Evolutionary conservation across 2,329 filamentous ascomycete genomes (phyloP).

Genomic region (Cadophora gregata): DNA sequence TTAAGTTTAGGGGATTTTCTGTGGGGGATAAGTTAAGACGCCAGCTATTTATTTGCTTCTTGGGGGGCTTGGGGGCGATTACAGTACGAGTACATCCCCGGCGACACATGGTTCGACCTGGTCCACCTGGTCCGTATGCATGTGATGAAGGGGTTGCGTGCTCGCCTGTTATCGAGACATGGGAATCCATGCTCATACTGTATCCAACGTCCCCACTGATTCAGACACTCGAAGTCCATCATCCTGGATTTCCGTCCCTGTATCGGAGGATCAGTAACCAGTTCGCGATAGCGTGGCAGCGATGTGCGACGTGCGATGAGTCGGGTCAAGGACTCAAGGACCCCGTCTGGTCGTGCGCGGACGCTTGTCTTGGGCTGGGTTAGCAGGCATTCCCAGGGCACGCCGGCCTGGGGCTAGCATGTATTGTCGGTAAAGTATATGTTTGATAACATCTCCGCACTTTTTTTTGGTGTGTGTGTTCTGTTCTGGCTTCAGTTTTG

Average conservation of each 20-base stretch:
- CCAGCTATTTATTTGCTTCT: not conserved
- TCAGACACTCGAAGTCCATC: not conserved
- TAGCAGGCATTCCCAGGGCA: not conserved
- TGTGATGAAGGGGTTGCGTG: not conserved
- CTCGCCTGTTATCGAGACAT: not conserved
- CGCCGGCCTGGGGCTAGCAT: not conserved
- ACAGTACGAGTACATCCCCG: not conserved
- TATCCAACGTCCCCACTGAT: constrained; percentile 7
- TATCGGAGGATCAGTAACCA: constrained; percentile 1
- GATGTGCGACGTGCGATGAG: constrained; percentile 5
- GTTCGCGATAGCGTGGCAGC: constrained; percentile 2
- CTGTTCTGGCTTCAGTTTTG: not conserved
- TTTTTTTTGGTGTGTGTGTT: not conserved
- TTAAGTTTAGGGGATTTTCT: not conserved
- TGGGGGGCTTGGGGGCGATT: not conserved
- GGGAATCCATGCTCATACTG: not conserved
- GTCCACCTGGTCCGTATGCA: not conserved
- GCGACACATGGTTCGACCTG: constrained; percentile 5
- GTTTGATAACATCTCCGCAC: constrained; percentile 11
- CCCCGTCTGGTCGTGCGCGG: constrained; percentile 7
- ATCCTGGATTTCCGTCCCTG: not conserved
- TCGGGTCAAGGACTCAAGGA: not conserved
- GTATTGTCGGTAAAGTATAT: not conserved
- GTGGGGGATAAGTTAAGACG: not conserved
- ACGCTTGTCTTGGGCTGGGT: constrained; percentile 7